These are phyloP conservation scores for Scorias spongiosa DNA, from an alignment of 2,329 filamentous ascomycete species.

Conservation along the genomic window DNA sequence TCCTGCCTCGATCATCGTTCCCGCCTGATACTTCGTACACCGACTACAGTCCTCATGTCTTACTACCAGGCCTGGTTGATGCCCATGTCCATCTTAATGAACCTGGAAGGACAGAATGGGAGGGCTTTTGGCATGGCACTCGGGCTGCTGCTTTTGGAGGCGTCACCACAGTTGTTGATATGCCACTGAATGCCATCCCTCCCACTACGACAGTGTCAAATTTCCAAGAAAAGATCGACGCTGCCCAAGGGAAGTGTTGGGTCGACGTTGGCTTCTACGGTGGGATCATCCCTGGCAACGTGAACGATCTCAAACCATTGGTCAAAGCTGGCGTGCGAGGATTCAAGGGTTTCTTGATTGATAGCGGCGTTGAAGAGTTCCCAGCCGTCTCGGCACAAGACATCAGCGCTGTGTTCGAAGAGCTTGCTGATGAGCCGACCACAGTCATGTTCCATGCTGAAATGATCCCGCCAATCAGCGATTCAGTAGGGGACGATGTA, in stretches of 20 bases:
- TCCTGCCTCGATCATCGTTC: slow-evolving; percentile 65
- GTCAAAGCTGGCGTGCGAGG: slow-evolving; percentile 78
- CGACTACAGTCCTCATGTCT: slow-evolving; percentile 69
- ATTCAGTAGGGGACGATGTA: slow-evolving; percentile 64
- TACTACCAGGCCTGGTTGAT: slow-evolving; percentile 85
- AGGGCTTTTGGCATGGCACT: slow-evolving; percentile 92
- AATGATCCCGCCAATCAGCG: slow-evolving; percentile 80
- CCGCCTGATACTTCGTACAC: slow-evolving; percentile 57
- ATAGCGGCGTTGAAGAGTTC: slow-evolving; percentile 94
- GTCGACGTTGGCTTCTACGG: slow-evolving; percentile 98
- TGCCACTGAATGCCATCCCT: slow-evolving; percentile 94
- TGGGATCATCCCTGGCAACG: slow-evolving; percentile 83
- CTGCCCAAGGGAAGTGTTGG: slow-evolving; percentile 82
- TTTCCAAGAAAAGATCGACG: slow-evolving; percentile 70
- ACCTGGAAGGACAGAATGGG: slow-evolving; percentile 93
- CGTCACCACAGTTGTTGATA: slow-evolving; percentile 92
- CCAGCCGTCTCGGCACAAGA: slow-evolving; percentile 73
- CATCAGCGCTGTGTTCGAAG: slow-evolving; percentile 64
- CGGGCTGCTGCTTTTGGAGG: slow-evolving; percentile 87
- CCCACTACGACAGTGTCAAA: slow-evolving; percentile 80
- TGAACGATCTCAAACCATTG: slow-evolving; percentile 59
- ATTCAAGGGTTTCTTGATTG: slow-evolving; percentile 96
- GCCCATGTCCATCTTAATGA: slow-evolving; percentile 97
- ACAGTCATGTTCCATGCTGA: slow-evolving; percentile 99
- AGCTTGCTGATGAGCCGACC: slow-evolving; percentile 65